These are phyloP conservation scores for Starmerella bombicola DNA, from an alignment of 805 yeast species.

Conservation along the genomic window DNA sequence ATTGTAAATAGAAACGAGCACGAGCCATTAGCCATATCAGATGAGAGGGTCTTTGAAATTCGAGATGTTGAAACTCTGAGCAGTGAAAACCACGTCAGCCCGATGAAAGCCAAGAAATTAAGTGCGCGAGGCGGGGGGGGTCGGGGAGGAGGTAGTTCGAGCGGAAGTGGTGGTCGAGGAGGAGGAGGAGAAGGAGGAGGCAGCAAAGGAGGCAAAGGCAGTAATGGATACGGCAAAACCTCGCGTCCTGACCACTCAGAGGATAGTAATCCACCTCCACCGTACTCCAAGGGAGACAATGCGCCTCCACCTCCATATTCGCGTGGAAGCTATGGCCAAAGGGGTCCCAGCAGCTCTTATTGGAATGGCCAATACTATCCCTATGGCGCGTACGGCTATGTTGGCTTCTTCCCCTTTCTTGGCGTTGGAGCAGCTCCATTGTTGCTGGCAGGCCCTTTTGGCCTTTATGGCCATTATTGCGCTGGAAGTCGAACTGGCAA, in stretches of 20 bases:
- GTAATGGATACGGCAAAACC: conserved; percentile 1
- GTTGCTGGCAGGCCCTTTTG: conserved; percentile 14
- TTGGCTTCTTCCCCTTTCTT: conserved; percentile 1
- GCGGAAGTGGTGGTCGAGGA: background rate
- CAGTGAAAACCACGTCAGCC: no score
- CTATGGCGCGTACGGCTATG: conserved; percentile 7
- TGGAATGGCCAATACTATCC: conserved; percentile 16
- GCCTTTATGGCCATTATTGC: conserved; percentile 12
- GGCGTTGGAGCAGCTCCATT: conserved; percentile 8
- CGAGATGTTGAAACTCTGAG: no score
- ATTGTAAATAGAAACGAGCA: no score
- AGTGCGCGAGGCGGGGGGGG: background rate
- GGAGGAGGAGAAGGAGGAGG: background rate
- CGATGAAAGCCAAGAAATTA: no score
- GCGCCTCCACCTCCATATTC: conserved; percentile 8
- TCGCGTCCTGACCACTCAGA: background rate
- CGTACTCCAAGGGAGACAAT: conserved; percentile 6
- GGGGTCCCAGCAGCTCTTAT: conserved; percentile 3
- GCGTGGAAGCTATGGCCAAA: conserved; percentile 5
- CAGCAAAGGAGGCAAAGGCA: background rate
- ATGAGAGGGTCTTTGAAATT: no score
- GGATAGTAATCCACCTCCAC: conserved; percentile 5
- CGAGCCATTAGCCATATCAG: no score
- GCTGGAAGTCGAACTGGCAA: background rate
- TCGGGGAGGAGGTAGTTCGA: background rate